Percentiles rank a stretch among this genome's conserved stretches.
Evolutionary conservation across 805 yeast species (phyloP).

Genomic region (Dipodascus geniculatus): DNA sequence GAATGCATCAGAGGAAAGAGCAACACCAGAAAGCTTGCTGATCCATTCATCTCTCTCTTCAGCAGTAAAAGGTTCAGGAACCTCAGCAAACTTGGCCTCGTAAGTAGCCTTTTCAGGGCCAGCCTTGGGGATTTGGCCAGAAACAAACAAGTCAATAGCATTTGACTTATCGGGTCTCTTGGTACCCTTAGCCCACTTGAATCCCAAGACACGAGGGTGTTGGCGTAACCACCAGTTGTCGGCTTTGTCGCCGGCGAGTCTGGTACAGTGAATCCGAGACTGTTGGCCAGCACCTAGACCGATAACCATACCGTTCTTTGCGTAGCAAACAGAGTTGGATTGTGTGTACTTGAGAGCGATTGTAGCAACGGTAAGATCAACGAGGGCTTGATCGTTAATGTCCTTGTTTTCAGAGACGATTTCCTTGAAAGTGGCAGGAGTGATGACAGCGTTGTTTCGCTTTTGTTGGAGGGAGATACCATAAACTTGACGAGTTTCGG

Average conservation of each 20-base stretch:
- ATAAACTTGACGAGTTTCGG: constrained; percentile 90
- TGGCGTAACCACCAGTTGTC: constrained; percentile 99
- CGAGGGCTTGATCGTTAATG: constrained; percentile 81
- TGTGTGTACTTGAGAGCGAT: constrained; percentile 96
- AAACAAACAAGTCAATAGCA: constrained; percentile 89
- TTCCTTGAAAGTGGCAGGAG: constrained; percentile 81
- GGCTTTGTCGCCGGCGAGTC: constrained; percentile 98
- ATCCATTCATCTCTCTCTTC: constrained; percentile 87
- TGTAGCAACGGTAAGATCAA: constrained; percentile 94
- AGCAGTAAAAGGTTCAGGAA: constrained; percentile 74
- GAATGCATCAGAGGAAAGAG: constrained; percentile 94
- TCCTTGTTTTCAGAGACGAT: constrained; percentile 78
- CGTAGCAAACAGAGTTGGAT: constrained; percentile 96
- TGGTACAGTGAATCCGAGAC: constrained; percentile 97
- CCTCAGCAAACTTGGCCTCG: constrained; percentile 71
- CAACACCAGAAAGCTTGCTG: constrained; percentile 66
- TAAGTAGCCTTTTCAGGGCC: constrained; percentile 93
- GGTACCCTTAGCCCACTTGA: constrained; percentile 96
- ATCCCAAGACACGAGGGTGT: constrained; percentile 84
- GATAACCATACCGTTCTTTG: constrained; percentile 97
- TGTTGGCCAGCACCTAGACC: constrained; percentile 99
- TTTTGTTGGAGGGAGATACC: constrained; percentile 94
- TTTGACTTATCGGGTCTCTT: constrained; percentile 98
- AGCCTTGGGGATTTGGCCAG: constrained; percentile 78
- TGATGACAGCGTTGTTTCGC: constrained; percentile 95